Base-by-base conservation (phyloP, 331 rosid species). In the Cydonia oblonga region DNA sequence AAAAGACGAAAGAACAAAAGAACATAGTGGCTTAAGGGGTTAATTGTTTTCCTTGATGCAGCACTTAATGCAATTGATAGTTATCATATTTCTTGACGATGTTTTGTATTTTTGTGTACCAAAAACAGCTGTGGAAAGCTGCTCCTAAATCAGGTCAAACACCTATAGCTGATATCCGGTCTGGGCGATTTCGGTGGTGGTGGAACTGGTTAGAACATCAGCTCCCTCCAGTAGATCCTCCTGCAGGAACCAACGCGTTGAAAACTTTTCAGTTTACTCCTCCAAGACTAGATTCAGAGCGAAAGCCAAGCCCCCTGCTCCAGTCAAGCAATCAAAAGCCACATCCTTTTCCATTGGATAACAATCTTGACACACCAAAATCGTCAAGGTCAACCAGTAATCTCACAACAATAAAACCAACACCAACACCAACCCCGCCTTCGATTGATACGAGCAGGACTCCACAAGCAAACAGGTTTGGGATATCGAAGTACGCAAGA, bases 121-220 rank as follows among this genome's bases (percentile, higher is more conserved):
- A 74, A 49, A 82, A 86, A 61, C 92, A 91, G 95, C 78, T 87
- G 77, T 88, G 91, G 96, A 89, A 86, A 76, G 84, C 74, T 68
- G 85, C 91, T 69, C 92, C 97, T 25, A 89, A 83, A 81, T 78
- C 93, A 63, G 80, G 64, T 68, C 90, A 83, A 74, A 86, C 90
- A 19, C 87, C 90, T n/a, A 56, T 72, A 69, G 76, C 85, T 24
- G 90, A 86, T 51, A 28, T 76, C 35, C 83, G 82, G 77, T 75
- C 90, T 0, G 85, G 89, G 2, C 95, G 90, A 76, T 87, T 84
- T 54, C 98, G 95, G 2, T 89, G 98, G 92, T 90, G 98, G 98
- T 93, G 91, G 92, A 93, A 89, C 87, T 93, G 98, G 98, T 80
- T 93, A 80, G 98, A 93, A 78, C 78, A 86, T 58, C 97, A 89